phyloP scores from a whole-genome alignment of 805 yeast genomes.

The Jamesozyma hellenica region DNA sequence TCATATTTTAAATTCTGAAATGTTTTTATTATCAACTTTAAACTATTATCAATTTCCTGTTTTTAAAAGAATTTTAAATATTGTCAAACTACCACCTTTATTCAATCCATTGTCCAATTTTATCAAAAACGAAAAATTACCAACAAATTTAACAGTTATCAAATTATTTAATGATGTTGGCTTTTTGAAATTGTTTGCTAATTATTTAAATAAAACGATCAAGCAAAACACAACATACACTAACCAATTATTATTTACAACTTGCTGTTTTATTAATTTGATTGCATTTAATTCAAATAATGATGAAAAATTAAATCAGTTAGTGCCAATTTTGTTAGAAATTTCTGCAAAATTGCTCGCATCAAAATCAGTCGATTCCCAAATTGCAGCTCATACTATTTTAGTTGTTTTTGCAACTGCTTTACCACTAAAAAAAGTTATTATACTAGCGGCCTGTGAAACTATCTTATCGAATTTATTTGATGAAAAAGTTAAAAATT shows the following conservation, averaged over 20 bases:
- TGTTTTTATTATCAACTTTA: constrained; percentile 56
- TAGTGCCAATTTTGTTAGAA: constrained; percentile 50
- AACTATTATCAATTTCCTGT: constrained; percentile 73
- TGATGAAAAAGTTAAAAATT: constrained; percentile 29
- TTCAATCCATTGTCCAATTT: constrained; percentile 63
- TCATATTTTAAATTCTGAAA: constrained; percentile 71
- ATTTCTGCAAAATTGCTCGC: constrained; percentile 45
- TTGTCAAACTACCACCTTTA: constrained; percentile 66
- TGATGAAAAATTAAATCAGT: constrained; percentile 36
- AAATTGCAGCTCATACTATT: constrained; percentile 75
- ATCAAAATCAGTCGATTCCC: constrained; percentile 46
- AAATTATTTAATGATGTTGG: constrained; percentile 66
- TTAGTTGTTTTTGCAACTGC: constrained; percentile 70
- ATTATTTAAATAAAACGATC: constrained; percentile 37
- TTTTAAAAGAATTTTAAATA: constrained; percentile 66
- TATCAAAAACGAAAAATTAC: constrained; percentile 52
- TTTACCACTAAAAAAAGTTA: constrained; percentile 45
- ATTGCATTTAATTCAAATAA: constrained; percentile 45
- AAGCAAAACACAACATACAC: constrained; percentile 50
- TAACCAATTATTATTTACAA: constrained; percentile 66
- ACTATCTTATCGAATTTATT: constrained; percentile 43
- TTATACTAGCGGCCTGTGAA: constrained; percentile 51
- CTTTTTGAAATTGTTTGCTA: constrained; percentile 56
- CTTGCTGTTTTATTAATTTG: constrained; percentile 55
- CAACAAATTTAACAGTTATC: constrained; percentile 57